These are phyloP conservation scores for Cyanodermella asteris DNA, from an alignment of 2,329 filamentous ascomycete species.

Conservation along the genomic window DNA sequence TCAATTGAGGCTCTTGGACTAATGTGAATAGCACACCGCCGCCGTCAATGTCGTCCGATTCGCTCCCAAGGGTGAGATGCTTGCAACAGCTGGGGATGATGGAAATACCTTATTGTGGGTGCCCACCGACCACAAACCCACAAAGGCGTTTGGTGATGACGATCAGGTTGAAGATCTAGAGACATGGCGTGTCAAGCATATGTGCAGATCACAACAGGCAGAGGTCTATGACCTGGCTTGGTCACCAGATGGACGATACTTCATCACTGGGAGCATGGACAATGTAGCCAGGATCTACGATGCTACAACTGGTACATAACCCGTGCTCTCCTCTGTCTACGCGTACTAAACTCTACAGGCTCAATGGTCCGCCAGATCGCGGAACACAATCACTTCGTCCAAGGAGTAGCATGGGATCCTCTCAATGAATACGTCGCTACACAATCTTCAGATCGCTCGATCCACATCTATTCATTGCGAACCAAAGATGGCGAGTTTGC, in stretches of 20 bases:
- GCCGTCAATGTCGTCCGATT: conserved; percentile 96
- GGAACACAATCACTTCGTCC: conserved; percentile 94
- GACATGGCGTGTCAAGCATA: conserved; percentile 89
- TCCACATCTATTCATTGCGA: conserved; percentile 90
- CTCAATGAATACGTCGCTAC: conserved; percentile 95
- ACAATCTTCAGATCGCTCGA: conserved; percentile 91
- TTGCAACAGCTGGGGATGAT: conserved; percentile 90
- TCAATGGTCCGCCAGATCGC: conserved; percentile 75
- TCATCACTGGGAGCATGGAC: conserved; percentile 98
- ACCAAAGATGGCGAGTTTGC: conserved; percentile 94
- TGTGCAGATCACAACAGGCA: conserved; percentile 84
- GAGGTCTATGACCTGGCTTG: conserved; percentile 97
- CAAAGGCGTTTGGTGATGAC: conserved; percentile 49
- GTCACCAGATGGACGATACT: conserved; percentile 91
- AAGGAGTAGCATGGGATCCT: conserved; percentile 96
- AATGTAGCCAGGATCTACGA: conserved; percentile 96
- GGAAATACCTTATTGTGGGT: conserved; percentile 96
- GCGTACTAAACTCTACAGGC: conserved; percentile 17
- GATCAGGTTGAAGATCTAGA: conserved; percentile 85
- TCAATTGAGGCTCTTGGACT: background rate
- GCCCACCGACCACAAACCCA: conserved; percentile 48
- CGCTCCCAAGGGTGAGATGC: conserved; percentile 77
- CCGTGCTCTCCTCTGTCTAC: conserved; percentile 3
- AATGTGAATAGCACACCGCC: conserved; percentile 45
- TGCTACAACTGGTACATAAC: conserved; percentile 52